Evolutionary conservation across 805 yeast genomes (phyloP), one percentile per base, ranked within the genome.

Genomic region (Kodamaea laetipori): DNA sequence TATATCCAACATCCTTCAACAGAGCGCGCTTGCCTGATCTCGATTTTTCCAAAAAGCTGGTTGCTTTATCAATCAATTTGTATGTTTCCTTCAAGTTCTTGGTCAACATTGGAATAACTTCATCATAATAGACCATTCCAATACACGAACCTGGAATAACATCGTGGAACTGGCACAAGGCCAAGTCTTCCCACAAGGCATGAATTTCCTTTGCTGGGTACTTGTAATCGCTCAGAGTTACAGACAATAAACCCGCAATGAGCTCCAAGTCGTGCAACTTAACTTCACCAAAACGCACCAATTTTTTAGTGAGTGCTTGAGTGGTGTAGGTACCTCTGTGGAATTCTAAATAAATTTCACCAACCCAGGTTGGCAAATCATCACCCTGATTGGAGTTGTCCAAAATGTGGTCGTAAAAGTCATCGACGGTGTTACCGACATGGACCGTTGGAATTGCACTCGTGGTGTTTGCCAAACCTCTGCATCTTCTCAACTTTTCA

Each of bases 281-380:
- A 32, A 81, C 66, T 67, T 92, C 98, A 8, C 83, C 73, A 18
- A 74, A 63, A 55, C 99, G 77, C 81, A 90, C 87, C 56, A 81
- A 76, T 56, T 80, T 80, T 67, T 92, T 92, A 31, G 87, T 85
- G 46, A 80, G 79, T 0, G 97, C 95, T 62, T 92, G 99, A 1
- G 96, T 80, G 3, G 99, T 94, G 64, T 92, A 92, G 1, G 98
- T 94, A 41, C 99, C 99, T 59, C 99, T 81, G 63, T 92, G 99
- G 68, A 85, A 90, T 66, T 92, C 99, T 56, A 92, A 77, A 65
- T 92, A 92, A 42, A 92, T 76, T 63, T 92, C 99, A 36, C 99
- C 98, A 28, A 78, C 77, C 97, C 98, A 92, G 9, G 89, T 73
- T 5, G 95, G 96, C 35, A 92, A 74, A 6, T 68, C 71, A 27